A percentile compares a stretch with the other conserved stretches of the same genome.
Conservation (phyloP, 2,329 filamentous ascomycete genomes). For the Penicillium sp. region DNA sequence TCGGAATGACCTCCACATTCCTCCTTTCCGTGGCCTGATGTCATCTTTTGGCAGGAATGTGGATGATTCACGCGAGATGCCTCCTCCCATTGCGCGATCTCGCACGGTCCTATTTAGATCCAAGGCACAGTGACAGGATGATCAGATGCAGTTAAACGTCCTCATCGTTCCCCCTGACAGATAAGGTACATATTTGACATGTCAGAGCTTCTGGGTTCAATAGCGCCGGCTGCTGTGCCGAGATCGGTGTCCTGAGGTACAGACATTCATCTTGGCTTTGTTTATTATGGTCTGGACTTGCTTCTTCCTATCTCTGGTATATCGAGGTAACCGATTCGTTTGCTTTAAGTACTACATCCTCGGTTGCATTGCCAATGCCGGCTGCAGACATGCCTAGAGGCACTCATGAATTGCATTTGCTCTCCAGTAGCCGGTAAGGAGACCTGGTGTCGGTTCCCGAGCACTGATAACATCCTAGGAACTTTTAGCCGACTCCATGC, state of each 20-base stretch:
- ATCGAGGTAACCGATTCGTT: neutral
- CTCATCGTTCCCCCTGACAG: neutral
- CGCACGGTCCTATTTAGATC: slow-evolving; percentile 4
- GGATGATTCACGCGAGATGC: slow-evolving; percentile 5
- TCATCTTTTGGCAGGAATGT: slow-evolving; percentile 12
- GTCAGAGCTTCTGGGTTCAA: neutral
- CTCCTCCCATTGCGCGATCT: slow-evolving; percentile 6
- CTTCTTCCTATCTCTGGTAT: neutral
- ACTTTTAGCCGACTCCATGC: neutral
- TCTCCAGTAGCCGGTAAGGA: neutral
- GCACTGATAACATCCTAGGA: neutral
- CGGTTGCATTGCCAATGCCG: neutral
- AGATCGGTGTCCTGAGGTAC: neutral
- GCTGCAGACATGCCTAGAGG: neutral
- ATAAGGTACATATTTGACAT: slow-evolving; percentile 1
- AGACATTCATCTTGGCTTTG: neutral
- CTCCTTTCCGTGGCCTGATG: slow-evolving; percentile 4
- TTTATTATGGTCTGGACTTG: neutral
- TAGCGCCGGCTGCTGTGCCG: neutral
- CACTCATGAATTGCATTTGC: neutral
- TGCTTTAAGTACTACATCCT: neutral
- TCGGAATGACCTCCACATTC: slow-evolving; percentile 15
- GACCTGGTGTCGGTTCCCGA: neutral
- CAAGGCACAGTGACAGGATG: neutral
- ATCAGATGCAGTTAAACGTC: neutral